Evolutionary conservation across 768 basidiomycete genomes (phyloP).

Genomic region (Tulasnella sp.): DNA sequence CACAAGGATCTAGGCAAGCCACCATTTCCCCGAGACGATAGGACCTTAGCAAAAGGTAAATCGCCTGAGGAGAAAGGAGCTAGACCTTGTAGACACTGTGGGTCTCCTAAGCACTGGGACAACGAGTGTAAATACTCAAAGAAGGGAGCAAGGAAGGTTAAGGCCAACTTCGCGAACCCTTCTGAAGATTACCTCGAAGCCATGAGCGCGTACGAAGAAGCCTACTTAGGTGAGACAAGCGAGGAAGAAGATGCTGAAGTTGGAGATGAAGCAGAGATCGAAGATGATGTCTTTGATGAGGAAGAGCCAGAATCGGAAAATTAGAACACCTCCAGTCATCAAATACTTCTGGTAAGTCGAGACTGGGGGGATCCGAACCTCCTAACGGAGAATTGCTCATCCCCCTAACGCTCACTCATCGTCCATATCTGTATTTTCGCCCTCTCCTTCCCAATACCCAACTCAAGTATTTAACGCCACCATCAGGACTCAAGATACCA

Average conservation of each 20-base stretch:
- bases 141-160: slow-evolving; percentile 32
- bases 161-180: slow-evolving; percentile 32
- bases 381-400: not conserved
- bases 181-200: not conserved
- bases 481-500: not conserved
- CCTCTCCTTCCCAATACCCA: not conserved
- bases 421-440: not conserved
- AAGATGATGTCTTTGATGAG: not conserved
- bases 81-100: slow-evolving; percentile 40
- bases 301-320: not conserved
- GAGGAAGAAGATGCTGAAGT: slow-evolving; percentile 1
- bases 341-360: not conserved
- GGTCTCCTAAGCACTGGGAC: slow-evolving; percentile 32
- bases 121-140: slow-evolving; percentile 38
- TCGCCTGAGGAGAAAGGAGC: slow-evolving; percentile 35
- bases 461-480: not conserved
- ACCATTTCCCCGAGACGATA: slow-evolving; percentile 36
- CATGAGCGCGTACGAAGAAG: slow-evolving; percentile 38
- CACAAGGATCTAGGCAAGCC: slow-evolving; percentile 28
- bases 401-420: not conserved
- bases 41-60: slow-evolving; percentile 29
- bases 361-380: not conserved
- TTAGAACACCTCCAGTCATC: not conserved
- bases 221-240: slow-evolving; percentile 31
- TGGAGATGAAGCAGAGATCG: not conserved